Percentiles rank a stretch among this genome's conserved stretches.
phyloP scores from a whole-genome alignment of 2,329 filamentous ascomycete species.

The Verruconis gallopava region DNA sequence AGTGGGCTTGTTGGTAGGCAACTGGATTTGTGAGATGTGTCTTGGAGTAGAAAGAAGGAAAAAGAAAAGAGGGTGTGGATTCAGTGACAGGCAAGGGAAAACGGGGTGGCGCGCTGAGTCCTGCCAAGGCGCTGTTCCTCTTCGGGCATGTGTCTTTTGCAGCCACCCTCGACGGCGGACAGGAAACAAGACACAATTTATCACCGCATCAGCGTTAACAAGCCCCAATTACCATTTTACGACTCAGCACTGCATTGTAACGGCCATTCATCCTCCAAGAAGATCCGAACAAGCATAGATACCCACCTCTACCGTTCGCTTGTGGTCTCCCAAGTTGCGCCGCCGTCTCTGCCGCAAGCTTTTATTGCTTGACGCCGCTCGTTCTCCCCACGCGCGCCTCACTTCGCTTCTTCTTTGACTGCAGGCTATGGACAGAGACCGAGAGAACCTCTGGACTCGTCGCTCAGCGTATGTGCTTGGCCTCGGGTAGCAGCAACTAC shows the following conservation, averaged over 20 bases:
- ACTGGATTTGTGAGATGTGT: constrained; percentile 58
- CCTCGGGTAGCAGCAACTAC: too few species aligned
- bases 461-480: constrained; percentile 46
- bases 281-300: too few species aligned
- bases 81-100: too few species aligned
- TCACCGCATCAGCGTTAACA: too few species aligned
- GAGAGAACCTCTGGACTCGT: constrained; percentile 55
- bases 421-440: constrained; percentile 26
- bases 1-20: constrained; percentile 41
- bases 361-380: not conserved
- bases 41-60: constrained; percentile 28
- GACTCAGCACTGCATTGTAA: too few species aligned
- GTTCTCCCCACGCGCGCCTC: not conserved
- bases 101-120: too few species aligned
- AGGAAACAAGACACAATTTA: too few species aligned
- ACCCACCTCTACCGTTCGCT: not conserved
- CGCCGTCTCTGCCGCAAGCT: not conserved
- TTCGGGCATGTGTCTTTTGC: not conserved
- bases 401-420: not conserved
- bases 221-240: too few species aligned
- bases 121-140: too few species aligned
- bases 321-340: not conserved
- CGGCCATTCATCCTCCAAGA: too few species aligned
- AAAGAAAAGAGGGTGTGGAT: too few species aligned
- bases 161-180: too few species aligned